phyloP scores from a whole-genome alignment of 164 flowering plant genomes.

The Sedum album region DNA sequence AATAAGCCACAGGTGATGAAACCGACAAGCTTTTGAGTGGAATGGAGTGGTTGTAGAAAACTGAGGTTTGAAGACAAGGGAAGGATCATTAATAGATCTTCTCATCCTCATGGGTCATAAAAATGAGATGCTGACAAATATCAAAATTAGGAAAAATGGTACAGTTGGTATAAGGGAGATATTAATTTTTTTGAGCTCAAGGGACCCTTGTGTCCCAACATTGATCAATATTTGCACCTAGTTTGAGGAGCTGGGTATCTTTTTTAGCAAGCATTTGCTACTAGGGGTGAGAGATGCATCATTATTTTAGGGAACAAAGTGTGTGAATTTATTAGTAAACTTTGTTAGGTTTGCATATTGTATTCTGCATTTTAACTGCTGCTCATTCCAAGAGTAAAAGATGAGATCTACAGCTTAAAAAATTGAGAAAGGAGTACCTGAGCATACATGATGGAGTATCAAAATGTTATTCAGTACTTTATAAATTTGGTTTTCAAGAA shows the following conservation, averaged over 20 bases:
- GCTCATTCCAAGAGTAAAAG: not conserved
- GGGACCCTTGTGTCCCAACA: not conserved
- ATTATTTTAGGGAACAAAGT: not conserved
- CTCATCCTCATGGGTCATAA: not conserved
- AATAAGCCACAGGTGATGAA: not conserved
- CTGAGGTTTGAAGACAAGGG: conserved; percentile 1
- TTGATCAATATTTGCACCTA: not conserved
- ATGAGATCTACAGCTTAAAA: not conserved
- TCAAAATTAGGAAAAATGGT: not conserved
- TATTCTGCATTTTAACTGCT: not conserved
- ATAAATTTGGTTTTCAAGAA: not conserved
- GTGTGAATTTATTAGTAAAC: not conserved
- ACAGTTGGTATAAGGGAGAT: conserved; percentile 3
- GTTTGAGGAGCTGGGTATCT: not conserved
- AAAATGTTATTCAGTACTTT: not conserved
- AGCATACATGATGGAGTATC: not conserved
- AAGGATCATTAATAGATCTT: not conserved
- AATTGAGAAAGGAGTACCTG: not conserved
- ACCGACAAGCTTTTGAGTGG: conserved; percentile 5
- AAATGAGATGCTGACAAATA: conserved; percentile 5
- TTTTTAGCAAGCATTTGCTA: not conserved
- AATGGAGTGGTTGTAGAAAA: conserved; percentile 9
- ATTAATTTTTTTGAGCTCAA: not conserved
- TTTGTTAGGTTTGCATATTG: not conserved
- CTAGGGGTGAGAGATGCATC: not conserved